Percentiles rank a stretch among this genome's conserved stretches.
Conservation (phyloP, 768 basidiomycete genomes). For the Cystobasidium ongulense region DNA sequence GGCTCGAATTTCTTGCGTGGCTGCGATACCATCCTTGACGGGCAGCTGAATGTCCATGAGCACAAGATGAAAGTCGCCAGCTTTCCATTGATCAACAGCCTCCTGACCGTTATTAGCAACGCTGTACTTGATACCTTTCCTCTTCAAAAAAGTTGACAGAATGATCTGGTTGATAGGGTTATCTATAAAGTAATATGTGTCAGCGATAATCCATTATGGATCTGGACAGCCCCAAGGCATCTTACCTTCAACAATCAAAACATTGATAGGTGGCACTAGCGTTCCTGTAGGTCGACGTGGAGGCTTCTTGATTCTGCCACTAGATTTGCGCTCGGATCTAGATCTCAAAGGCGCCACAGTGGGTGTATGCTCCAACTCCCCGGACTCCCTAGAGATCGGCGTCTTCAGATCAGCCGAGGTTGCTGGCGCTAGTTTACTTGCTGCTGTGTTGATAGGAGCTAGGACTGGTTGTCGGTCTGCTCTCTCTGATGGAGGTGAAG, state of each 20-base stretch:
- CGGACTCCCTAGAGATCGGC: neutral
- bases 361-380: neutral
- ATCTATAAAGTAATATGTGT: constrained; percentile 53
- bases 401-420: neutral
- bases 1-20: constrained; percentile 87
- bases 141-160: constrained; percentile 90
- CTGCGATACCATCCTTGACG: constrained; percentile 95
- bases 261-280: constrained; percentile 91
- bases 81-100: constrained; percentile 89
- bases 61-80: constrained; percentile 88
- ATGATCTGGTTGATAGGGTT: constrained; percentile 98
- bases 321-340: constrained; percentile 36
- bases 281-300: constrained; percentile 25
- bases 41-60: constrained; percentile 99
- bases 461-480: neutral
- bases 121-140: constrained; percentile 90
- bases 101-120: constrained; percentile 90
- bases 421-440: neutral
- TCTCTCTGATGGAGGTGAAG: neutral
- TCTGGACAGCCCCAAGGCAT: constrained; percentile 27
- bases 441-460: neutral
- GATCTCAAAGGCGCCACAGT: neutral
- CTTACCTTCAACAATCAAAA: constrained; percentile 93
- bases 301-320: constrained; percentile 4
- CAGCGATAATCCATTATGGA: neutral